A percentile compares a stretch with the other conserved stretches of the same genome.
phyloP scores from a whole-genome alignment of 2,329 filamentous ascomycete species.

The Diaporthe ilicicola region DNA sequence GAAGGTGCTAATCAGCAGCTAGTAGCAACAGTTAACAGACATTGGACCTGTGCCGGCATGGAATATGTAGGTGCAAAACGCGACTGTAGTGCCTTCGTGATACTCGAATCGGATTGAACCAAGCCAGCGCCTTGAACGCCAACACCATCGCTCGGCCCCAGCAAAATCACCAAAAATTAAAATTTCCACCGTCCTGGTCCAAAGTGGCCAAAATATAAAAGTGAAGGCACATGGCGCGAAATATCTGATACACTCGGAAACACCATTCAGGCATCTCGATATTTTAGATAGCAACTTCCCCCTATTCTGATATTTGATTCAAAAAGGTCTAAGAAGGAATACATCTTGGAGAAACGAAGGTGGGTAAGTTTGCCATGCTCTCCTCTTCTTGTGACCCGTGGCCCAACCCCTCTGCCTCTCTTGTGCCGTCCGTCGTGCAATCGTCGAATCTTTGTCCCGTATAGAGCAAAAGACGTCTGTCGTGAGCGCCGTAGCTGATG shows the following conservation, averaged over 20 bases:
- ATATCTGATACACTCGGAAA: slow-evolving; percentile 7
- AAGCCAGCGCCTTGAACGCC: not conserved
- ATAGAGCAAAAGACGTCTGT: not conserved
- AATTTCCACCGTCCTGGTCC: not conserved
- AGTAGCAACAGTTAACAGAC: too few species aligned
- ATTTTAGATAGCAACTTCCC: slow-evolving; percentile 13
- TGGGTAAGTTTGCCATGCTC: slow-evolving; percentile 16
- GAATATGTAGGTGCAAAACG: not conserved
- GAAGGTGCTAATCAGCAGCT: too few species aligned
- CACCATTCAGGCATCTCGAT: not conserved
- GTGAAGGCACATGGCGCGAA: not conserved
- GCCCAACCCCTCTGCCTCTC: not conserved
- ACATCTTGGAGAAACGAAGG: slow-evolving; percentile 26
- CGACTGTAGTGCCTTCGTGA: not conserved
- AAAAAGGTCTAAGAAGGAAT: slow-evolving; percentile 23
- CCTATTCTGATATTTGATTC: slow-evolving; percentile 14
- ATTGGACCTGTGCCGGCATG: too few species aligned
- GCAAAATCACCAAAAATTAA: not conserved
- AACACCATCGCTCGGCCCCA: slow-evolving; percentile 13
- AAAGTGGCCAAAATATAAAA: not conserved
- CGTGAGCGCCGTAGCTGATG: slow-evolving; percentile 1
- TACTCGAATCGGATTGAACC: not conserved
- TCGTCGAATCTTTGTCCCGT: slow-evolving; percentile 23
- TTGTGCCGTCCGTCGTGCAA: slow-evolving; percentile 15
- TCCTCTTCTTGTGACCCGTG: not conserved